Evolutionary conservation across 331 rosid species (phyloP).

Genomic region (Prunus yedoensis): DNA sequence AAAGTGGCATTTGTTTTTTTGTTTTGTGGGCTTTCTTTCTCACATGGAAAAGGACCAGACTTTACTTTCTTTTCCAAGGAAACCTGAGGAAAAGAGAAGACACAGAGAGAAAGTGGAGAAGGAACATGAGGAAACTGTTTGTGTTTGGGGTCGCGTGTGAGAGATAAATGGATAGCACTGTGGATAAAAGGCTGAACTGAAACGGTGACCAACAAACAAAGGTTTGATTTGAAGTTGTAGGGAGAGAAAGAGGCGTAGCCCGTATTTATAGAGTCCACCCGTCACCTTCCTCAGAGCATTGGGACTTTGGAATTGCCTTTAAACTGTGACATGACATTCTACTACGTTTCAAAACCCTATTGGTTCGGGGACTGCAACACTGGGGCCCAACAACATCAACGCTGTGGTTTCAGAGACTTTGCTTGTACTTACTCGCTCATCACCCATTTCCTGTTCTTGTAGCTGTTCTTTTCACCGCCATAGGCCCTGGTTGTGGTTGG

Average conservation of each 20-base stretch:
- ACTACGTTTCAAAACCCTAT: constrained; percentile 25
- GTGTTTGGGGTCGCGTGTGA: not conserved
- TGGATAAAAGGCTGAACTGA: not conserved
- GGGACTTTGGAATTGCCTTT: not conserved
- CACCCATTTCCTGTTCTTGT: not conserved
- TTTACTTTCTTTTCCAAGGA: constrained; percentile 49
- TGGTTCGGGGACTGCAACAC: constrained; percentile 1
- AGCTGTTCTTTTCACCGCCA: not conserved
- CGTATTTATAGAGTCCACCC: constrained; percentile 23
- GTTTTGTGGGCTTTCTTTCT: not conserved
- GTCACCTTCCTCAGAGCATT: not conserved
- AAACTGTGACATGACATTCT: constrained; percentile 26
- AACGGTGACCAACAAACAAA: too few species aligned
- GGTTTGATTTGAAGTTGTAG: too few species aligned
- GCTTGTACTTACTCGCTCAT: not conserved
- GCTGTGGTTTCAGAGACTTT: not conserved
- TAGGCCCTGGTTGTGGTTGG: not conserved
- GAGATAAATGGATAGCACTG: constrained; percentile 7
- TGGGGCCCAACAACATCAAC: not conserved
- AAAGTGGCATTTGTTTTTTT: not conserved
- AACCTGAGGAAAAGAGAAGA: constrained; percentile 22
- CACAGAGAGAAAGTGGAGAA: not conserved
- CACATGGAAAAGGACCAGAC: constrained; percentile 30
- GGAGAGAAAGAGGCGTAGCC: constrained; percentile 10
- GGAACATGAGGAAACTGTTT: not conserved